These are phyloP conservation scores for Raffaelea arxii DNA, from an alignment of 2,329 filamentous ascomycete species.

Conservation along the genomic window DNA sequence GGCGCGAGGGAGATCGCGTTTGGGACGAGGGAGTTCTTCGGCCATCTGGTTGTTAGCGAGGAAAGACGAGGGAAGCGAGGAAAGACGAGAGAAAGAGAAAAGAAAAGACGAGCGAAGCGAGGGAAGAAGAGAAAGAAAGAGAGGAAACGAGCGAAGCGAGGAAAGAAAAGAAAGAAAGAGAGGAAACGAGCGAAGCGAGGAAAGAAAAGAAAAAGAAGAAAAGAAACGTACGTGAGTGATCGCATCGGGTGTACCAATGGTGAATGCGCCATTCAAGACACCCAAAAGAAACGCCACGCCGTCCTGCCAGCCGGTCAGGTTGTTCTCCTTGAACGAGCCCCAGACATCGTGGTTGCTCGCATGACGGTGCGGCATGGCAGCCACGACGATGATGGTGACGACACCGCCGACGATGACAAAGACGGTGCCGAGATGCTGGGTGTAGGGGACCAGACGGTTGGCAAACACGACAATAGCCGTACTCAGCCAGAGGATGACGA, in stretches of 20 bases:
- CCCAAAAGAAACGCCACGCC: constrained; percentile 57
- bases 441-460: constrained; percentile 45
- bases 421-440: constrained; percentile 41
- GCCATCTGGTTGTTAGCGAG: constrained; percentile 53
- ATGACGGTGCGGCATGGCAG: constrained; percentile 42
- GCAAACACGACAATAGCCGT: constrained; percentile 43
- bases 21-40: constrained; percentile 45
- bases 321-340: constrained; percentile 35
- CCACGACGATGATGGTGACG: constrained; percentile 40
- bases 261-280: constrained; percentile 58
- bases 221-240: too few relatives aligned
- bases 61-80: too few relatives aligned
- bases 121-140: too few relatives aligned
- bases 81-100: too few relatives aligned
- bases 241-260: constrained; percentile 26
- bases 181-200: constrained; percentile 28
- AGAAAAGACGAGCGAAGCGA: too few relatives aligned
- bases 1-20: constrained; percentile 37
- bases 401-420: constrained; percentile 43
- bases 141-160: too few relatives aligned
- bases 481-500: constrained; percentile 45
- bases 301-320: constrained; percentile 41
- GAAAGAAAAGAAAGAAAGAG: too few relatives aligned
- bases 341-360: constrained; percentile 44
- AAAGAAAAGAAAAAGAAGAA: not conserved